Conservation (phyloP, 169 alveolate species). For the Cytauxzoon felis region DNA sequence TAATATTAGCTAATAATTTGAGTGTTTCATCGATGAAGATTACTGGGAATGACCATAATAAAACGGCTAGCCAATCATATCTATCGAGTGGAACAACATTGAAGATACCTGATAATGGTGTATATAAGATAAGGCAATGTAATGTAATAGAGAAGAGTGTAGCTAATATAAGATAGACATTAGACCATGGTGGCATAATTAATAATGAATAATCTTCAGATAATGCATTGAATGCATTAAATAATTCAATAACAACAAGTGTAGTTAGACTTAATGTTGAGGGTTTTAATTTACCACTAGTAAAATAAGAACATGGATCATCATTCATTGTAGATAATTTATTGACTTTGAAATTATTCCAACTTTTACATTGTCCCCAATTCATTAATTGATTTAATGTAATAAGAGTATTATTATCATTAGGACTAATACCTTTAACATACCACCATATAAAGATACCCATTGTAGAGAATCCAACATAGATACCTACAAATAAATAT, state of each 20-base stretch:
- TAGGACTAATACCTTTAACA: constrained; percentile 81
- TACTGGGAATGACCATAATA: constrained; percentile 95
- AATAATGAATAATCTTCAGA: constrained; percentile 94
- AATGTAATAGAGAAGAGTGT: constrained; percentile 82
- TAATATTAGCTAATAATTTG: constrained; percentile 84
- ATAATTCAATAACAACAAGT: constrained; percentile 96
- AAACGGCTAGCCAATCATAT: constrained; percentile 93
- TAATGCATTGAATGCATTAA: constrained; percentile 97
- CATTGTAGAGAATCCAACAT: constrained; percentile 97
- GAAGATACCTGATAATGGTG: constrained; percentile 89
- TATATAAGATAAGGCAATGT: constrained; percentile 91
- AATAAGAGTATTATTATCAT: constrained; percentile 93
- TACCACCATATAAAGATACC: constrained; percentile 96
- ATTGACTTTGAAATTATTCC: constrained; percentile 83
- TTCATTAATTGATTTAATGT: constrained; percentile 83
- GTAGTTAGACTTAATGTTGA: constrained; percentile 93
- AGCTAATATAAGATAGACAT: constrained; percentile 92
- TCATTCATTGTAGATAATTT: constrained; percentile 79
- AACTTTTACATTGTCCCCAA: constrained; percentile 73
- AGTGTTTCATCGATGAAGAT: constrained; percentile 94
- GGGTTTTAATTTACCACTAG: constrained; percentile 95
- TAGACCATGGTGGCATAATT: constrained; percentile 94
- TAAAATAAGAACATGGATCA: constrained; percentile 94
- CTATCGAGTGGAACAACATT: constrained; percentile 87
- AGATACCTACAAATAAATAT: constrained; percentile 91